Percentiles rank a stretch among this genome's conserved stretches.
phyloP scores from a whole-genome alignment of 352 stramenopile species.

The Globisporangium parvum region DNA sequence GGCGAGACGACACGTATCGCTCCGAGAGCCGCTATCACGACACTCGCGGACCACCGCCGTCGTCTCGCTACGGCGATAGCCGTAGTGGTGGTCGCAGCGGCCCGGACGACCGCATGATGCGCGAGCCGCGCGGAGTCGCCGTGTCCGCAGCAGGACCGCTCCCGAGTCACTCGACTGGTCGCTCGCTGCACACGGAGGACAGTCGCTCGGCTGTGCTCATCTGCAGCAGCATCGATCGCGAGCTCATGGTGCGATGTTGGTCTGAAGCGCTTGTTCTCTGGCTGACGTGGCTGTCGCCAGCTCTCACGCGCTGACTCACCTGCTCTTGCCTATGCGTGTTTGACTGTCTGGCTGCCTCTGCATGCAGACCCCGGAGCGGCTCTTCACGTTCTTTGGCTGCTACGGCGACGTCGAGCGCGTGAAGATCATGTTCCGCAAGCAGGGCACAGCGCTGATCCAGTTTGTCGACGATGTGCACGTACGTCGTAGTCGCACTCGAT shows the following conservation, averaged over 20 bases:
- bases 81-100: neutral
- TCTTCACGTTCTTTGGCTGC: conserved; percentile 82
- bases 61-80: neutral
- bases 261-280: neutral
- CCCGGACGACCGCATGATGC: conserved; percentile 3
- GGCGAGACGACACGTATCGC: conserved; percentile 16
- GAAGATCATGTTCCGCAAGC: conserved; percentile 86
- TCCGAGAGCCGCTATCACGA: conserved; percentile 6
- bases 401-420: conserved; percentile 79
- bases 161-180: conserved; percentile 56
- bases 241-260: conserved; percentile 41
- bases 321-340: too few relatives aligned
- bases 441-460: conserved; percentile 76
- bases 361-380: conserved; percentile 41
- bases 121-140: conserved; percentile 14
- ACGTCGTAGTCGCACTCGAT: too few relatives aligned
- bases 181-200: conserved; percentile 48
- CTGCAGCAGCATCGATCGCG: conserved; percentile 76
- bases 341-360: neutral
- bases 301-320: too few relatives aligned
- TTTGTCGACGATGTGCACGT: conserved; percentile 74
- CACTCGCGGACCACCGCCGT: neutral
- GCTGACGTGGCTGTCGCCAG: too few relatives aligned
- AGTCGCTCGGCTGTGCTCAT: conserved; percentile 66
- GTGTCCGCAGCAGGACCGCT: conserved; percentile 16